Evolutionary conservation across 805 yeast genomes (phyloP).

Genomic region (Ogataea ganodermae): DNA sequence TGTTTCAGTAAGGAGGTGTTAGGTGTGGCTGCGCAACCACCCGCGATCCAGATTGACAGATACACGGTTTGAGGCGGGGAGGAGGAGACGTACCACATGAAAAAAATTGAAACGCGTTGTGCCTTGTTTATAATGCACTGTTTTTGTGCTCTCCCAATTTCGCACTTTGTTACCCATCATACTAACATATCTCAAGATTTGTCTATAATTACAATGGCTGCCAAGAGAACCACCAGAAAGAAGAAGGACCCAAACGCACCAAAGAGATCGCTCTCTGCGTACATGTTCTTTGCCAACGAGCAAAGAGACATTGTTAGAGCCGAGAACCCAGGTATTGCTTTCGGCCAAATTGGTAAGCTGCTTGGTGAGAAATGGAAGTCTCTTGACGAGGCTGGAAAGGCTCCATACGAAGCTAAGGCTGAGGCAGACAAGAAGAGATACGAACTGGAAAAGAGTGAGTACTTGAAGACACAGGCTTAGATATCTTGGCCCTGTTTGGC

Average conservation of each 20-base stretch:
- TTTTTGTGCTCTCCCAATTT: constrained; percentile 8
- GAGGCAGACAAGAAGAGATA: constrained; percentile 96
- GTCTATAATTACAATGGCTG: constrained; percentile 28
- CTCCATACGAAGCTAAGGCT: constrained; percentile 91
- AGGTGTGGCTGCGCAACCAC: constrained; percentile 1
- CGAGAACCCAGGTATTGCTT: constrained; percentile 94
- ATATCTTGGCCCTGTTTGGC: neutral
- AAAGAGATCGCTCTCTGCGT: constrained; percentile 96
- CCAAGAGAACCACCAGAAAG: constrained; percentile 37
- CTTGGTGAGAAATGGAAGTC: constrained; percentile 98
- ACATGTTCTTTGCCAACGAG: constrained; percentile 98
- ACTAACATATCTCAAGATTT: constrained; percentile 2
- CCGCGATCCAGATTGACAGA: constrained; percentile 12
- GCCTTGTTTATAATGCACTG: constrained; percentile 2
- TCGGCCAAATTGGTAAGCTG: constrained; percentile 93
- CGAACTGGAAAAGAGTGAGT: constrained; percentile 92
- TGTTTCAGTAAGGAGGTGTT: neutral
- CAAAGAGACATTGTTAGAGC: constrained; percentile 94
- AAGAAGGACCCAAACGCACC: constrained; percentile 94
- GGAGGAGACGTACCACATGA: neutral
- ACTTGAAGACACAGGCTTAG: constrained; percentile 42
- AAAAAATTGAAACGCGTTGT: constrained; percentile 5
- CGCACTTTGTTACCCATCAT: constrained; percentile 7
- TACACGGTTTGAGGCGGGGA: constrained; percentile 15
- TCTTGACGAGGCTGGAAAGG: constrained; percentile 75